Evolutionary conservation across 805 yeast genomes (phyloP), one percentile per base, ranked within the genome.

Genomic region (Komagataella mondaviorum): DNA sequence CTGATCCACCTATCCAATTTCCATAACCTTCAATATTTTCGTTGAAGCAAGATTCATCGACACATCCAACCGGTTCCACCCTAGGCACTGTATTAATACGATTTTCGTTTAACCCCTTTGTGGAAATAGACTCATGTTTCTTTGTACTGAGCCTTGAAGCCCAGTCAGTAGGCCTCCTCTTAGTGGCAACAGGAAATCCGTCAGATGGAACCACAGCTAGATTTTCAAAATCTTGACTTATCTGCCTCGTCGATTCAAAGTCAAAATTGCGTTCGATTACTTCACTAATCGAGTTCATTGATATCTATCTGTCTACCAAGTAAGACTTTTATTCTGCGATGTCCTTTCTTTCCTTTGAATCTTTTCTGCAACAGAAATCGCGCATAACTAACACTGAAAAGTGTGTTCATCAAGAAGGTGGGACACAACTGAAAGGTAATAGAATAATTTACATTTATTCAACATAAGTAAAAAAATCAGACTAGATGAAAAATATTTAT

Each of bases 161-260:
- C 82, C 82, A 77, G 46, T 76, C 67, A 3, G 80, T 76, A 6
- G 73, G 73, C 54, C 68, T 71, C 51, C 60, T 60, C 48, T 58
- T 66, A 6, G 55, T 51, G 8, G 65, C 58, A n/a, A 54, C 54
- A 0, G 77, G 77, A 52, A 69, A 71, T 10, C 39, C 39, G 5
- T 30, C 39, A 30, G 14, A 14, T 10, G 39, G 1, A 30, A 30
- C 39, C 6, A 30, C 39, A 10, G 39, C 4, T 30, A 30, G 14
- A 30, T 30, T 30, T 10, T 30, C n/a, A 30, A 6, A 12, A 8
- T 8, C 5, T 10, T 5, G n/a, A 30, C 6, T 8, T 30, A 10
- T 14, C 12, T 30, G 14, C 39, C 14, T 30, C 1, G n/a, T 30
- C 14, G 39, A 30, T 30, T 30, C 12, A 8, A 30, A 30, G 14